Conservation (phyloP, 1,284 basidiomycete species). For the Fomitopsis pinicola region DNA sequence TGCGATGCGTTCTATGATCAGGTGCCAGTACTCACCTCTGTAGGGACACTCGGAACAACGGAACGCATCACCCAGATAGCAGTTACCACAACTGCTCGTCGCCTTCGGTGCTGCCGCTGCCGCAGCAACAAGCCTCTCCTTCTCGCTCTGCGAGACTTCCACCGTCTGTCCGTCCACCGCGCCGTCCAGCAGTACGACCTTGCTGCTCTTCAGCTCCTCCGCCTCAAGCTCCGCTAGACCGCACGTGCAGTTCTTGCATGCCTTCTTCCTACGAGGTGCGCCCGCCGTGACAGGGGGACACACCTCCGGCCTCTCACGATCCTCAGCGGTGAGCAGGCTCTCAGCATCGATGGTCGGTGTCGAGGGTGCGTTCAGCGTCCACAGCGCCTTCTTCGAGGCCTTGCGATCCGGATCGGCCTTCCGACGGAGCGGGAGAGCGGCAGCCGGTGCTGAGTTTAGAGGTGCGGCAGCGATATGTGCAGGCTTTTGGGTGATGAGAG, state of each 20-base stretch:
- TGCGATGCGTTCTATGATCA: not conserved
- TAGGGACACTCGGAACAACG: conserved; percentile 95
- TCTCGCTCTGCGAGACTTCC: conserved; percentile 64
- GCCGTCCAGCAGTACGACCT: conserved; percentile 68
- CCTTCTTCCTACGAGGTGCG: conserved; percentile 71
- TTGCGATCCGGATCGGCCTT: conserved; percentile 53
- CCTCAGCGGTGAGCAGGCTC: conserved; percentile 67
- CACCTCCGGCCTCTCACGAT: conserved; percentile 63
- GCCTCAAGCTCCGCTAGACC: conserved; percentile 90
- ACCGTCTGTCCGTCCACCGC: conserved; percentile 49
- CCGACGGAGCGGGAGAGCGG: conserved; percentile 43
- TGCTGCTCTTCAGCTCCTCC: conserved; percentile 61
- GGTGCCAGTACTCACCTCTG: conserved; percentile 60
- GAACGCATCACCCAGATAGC: conserved; percentile 98
- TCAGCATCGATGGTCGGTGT: conserved; percentile 75
- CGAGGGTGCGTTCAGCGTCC: conserved; percentile 62
- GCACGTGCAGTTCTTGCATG: conserved; percentile 93
- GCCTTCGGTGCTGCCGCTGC: conserved; percentile 74
- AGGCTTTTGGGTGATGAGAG: conserved; percentile 67
- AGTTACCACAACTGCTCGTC: conserved; percentile 96
- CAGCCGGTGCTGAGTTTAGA: conserved; percentile 31
- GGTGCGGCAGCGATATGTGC: conserved; percentile 31
- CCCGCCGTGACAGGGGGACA: conserved; percentile 58
- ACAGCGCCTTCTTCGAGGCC: conserved; percentile 73
- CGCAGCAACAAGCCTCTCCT: conserved; percentile 56